phyloP scores from a whole-genome alignment of 2,329 filamentous ascomycete species.

The Pseudogymnoascus sp. region DNA sequence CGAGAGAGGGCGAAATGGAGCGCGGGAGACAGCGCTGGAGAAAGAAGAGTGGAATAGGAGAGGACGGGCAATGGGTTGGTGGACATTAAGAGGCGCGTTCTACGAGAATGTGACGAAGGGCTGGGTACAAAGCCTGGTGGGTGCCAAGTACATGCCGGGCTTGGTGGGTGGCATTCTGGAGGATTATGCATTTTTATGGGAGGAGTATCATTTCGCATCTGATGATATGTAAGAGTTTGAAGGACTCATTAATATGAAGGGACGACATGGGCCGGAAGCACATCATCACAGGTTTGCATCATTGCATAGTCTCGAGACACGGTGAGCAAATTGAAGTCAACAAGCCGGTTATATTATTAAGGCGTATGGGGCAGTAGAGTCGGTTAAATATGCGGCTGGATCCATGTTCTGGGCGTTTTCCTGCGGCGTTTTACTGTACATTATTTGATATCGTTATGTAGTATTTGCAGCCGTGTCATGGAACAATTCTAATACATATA shows the following conservation, averaged over 20 bases:
- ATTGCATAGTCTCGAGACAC: not conserved
- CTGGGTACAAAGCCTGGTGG: slow-evolving; percentile 41
- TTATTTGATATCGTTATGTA: not conserved
- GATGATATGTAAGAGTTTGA: slow-evolving; percentile 6
- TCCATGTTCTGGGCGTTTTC: not conserved
- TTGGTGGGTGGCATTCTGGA: slow-evolving; percentile 80
- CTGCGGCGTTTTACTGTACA: not conserved
- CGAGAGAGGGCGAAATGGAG: slow-evolving; percentile 34
- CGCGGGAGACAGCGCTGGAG: slow-evolving; percentile 75
- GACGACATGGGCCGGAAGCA: not conserved
- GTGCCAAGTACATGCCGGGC: slow-evolving; percentile 64
- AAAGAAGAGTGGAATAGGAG: slow-evolving; percentile 81
- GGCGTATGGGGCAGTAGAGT: not conserved
- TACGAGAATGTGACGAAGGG: slow-evolving; percentile 86
- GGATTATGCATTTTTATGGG: slow-evolving; percentile 97
- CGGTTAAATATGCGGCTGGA: not conserved
- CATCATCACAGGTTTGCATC: not conserved
- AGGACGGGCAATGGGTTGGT: slow-evolving; percentile 89
- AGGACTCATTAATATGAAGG: not conserved
- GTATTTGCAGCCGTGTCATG: slow-evolving; percentile 1
- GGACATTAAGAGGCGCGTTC: slow-evolving; percentile 91
- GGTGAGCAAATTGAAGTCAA: not conserved
- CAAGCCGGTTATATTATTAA: not conserved
- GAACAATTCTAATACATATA: not conserved
- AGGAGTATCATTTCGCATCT: slow-evolving; percentile 77